Evolutionary conservation across 2,329 filamentous ascomycete species (phyloP), one percentile per base, ranked within the genome.

Genomic region (Colletotrichum sp.): DNA sequence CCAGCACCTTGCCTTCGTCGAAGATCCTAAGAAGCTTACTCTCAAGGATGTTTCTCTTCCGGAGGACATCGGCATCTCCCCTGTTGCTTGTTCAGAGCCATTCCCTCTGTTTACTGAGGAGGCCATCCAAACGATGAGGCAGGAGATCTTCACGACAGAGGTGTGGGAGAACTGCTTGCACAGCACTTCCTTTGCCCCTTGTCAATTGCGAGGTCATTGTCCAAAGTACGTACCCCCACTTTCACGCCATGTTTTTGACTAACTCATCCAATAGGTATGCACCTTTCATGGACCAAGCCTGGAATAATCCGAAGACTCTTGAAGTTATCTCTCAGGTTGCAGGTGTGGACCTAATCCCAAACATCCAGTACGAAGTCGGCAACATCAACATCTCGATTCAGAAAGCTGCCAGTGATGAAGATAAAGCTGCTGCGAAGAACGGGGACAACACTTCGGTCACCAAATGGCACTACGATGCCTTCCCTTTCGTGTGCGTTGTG

Each of bases 401-500:
- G 79, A 86, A 86, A 2, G 88, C 89, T 65, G 84, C 86, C 70
- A 83, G 89, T 34, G 81, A 84, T 30, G 84, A 87, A 7, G 87
- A 88, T 30, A 87, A 90, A 64, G 86, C 88, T 44, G 86, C 88
- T 78, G 32, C 9, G 1, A 62, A 60, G 15, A 16, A 6, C 3
- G 7, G 24, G 2, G 21, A 62, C n/a, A 62, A 52, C 34, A 21
- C 26, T 12, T 89, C 91, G 7, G 89, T 91, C 28, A 88, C 93
- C 34, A 90, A 88, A 49, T 93, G 92, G 92, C 92, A 93, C 82
- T 89, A 85, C 1, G 92, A 93, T 81, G 92, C 89, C 80, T 93
- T 92, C 80, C 91, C 92, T 0, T 94, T 93, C 80, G 92, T 94
- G n/a, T 93, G 91, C 78, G 92, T 94, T n/a, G 87, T 89, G 9